These are phyloP conservation scores for Megacollybia marginata DNA, from an alignment of 768 basidiomycete genomes.

Conservation along the genomic window DNA sequence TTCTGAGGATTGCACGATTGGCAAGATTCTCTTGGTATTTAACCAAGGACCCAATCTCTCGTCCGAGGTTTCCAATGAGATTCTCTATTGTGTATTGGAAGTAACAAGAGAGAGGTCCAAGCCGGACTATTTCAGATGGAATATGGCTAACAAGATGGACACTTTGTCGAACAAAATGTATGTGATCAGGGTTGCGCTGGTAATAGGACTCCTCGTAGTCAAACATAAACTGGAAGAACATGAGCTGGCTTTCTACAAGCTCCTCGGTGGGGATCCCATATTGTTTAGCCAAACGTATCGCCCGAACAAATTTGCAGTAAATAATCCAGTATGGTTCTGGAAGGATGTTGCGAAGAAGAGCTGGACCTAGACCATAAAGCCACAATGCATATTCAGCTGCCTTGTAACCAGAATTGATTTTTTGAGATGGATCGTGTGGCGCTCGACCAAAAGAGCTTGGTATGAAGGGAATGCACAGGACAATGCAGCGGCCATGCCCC, in stretches of 20 bases:
- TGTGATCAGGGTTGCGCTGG: constrained; percentile 2
- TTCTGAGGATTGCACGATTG: constrained; percentile 4
- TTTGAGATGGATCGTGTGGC: constrained; percentile 23
- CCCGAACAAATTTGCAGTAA: constrained; percentile 7
- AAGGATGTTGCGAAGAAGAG: constrained; percentile 5
- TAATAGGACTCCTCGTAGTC: constrained; percentile 3
- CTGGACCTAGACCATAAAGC: constrained; percentile 10
- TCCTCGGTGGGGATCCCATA: constrained; percentile 6
- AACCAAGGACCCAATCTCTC: constrained; percentile 6
- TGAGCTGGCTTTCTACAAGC: constrained; percentile 18
- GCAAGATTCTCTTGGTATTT: constrained; percentile 7
- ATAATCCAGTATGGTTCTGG: constrained; percentile 16
- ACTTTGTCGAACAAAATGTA: constrained; percentile 7
- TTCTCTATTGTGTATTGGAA: constrained; percentile 9
- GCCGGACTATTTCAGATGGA: constrained; percentile 8
- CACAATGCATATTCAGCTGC: too few relatives aligned
- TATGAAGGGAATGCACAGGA: constrained; percentile 18
- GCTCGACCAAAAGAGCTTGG: too few relatives aligned
- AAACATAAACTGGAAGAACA: constrained; percentile 8
- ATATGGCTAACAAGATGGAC: constrained; percentile 1
- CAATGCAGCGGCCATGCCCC: constrained; percentile 12
- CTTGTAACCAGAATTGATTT: constrained; percentile 24
- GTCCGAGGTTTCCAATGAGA: constrained; percentile 3
- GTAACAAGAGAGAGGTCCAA: constrained; percentile 1
- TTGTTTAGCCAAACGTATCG: constrained; percentile 7